A percentile compares a stretch with the other conserved stretches of the same genome.
Evolutionary conservation across 2,329 filamentous ascomycete genomes (phyloP).

Genomic region (Botrytis cinerea): DNA sequence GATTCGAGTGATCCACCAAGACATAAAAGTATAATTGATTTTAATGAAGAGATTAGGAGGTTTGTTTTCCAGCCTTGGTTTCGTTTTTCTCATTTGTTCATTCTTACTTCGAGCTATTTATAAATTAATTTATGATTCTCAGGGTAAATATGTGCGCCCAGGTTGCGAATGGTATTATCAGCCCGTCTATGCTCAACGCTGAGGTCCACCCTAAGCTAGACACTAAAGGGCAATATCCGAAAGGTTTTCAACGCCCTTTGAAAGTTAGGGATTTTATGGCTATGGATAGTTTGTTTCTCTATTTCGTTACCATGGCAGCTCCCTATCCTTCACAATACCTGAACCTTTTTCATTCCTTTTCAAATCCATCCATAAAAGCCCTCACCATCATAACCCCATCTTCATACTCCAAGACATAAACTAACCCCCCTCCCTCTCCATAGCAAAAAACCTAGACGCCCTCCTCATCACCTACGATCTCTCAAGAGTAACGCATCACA

Average conservation of each 20-base stretch:
- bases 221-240: background rate
- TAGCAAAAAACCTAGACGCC: background rate
- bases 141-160: background rate
- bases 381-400: too few relatives aligned
- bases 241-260: background rate
- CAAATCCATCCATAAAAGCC: background rate
- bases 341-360: too few relatives aligned
- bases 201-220: slow-evolving; percentile 1
- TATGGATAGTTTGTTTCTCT: background rate
- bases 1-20: background rate
- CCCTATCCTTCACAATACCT: background rate
- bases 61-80: background rate
- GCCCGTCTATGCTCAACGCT: background rate
- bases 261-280: background rate
- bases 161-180: background rate
- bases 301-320: background rate
- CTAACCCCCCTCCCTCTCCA: background rate
- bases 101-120: rapidly evolving
- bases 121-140: background rate
- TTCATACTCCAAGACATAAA: background rate
- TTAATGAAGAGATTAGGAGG: background rate
- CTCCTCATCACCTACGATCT: background rate
- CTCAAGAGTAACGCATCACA: background rate
- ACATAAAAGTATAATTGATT: background rate
- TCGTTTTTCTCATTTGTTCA: too few relatives aligned